These are phyloP conservation scores for Colletotrichum eremochloae DNA, from an alignment of 2,329 filamentous ascomycete genomes.

Conservation along the genomic window DNA sequence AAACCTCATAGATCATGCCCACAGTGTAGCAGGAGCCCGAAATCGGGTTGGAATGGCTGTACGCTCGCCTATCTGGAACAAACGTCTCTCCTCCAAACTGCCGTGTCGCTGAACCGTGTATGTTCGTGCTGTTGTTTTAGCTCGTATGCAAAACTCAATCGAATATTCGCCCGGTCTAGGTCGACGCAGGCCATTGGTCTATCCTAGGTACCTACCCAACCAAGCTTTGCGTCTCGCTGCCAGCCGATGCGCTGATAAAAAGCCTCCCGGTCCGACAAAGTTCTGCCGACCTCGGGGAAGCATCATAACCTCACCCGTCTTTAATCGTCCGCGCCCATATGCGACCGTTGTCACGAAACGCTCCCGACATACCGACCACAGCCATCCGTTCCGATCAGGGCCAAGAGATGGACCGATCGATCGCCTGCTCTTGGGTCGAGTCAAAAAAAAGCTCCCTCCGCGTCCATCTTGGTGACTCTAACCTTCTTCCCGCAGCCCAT, in stretches of 20 bases:
- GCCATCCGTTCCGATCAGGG: background rate
- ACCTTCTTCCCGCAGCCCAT: background rate
- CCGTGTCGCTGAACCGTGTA: background rate
- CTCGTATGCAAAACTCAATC: background rate
- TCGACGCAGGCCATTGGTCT: constrained; percentile 2
- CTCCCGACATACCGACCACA: too few species aligned
- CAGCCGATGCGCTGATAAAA: background rate
- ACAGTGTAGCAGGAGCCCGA: background rate
- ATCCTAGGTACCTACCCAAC: background rate
- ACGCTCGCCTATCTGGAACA: background rate
- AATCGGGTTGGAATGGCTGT: background rate
- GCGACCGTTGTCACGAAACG: background rate
- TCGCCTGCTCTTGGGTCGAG: background rate
- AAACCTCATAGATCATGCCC: background rate
- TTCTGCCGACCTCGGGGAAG: background rate
- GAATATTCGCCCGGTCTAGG: constrained; percentile 16
- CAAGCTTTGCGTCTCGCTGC: constrained; percentile 21
- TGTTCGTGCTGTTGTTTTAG: background rate
- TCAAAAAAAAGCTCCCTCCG: background rate
- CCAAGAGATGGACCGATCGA: background rate
- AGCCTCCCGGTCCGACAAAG: background rate
- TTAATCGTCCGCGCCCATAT: background rate
- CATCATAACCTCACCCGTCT: background rate
- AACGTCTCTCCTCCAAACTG: background rate
- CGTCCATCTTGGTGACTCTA: background rate